Evolutionary conservation across 805 yeast genomes (phyloP), one percentile per base, ranked within the genome.

Genomic region (Wickerhamiella bombiphila): DNA sequence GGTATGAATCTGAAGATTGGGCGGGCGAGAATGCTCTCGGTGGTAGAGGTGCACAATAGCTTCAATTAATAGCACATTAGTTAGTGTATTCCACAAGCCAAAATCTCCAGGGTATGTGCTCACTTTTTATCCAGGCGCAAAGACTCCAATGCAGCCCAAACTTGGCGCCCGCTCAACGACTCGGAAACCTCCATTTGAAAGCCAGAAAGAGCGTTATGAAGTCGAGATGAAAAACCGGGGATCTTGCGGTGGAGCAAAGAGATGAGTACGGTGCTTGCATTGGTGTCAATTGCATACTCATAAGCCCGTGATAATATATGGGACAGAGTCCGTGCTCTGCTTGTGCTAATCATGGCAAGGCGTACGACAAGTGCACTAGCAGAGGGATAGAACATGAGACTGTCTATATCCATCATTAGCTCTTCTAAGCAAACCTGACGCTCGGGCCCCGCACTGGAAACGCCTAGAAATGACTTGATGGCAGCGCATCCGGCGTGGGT

Each of bases 191-290:
- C 41, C 1, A 29, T 5, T 11, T 32, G 29, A 17, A 28, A 36
- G 6, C 46, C 39, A 15, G 37, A 37, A 2, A 46, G 13, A 6
- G 49, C 45, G 1, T 36, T 32, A 13, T 30, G 17, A 9, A 47
- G 37, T 9, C 45, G 38, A 5, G 38, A n/a, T 4, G 50, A 43
- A 34, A 47, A 46, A 38, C 50, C 42, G 7, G 51, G 51, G n/a
- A 47, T 46, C 14, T 41, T 43, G 30, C 40, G 33, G 13, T 39
- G 29, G 20, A 47, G 40, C 3, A 47, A 29, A 2, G 36, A 26
- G 5, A 40, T 22, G 1, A 46, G 22, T 9, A 32, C 29, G 2
- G 33, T 18, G 5, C 44, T 40, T 2, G 45, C 44, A 4, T 37
- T 30, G 2, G 46, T 42, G 19, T 43, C 41, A n/a, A n/a, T 36